Evolutionary conservation across 2,329 filamentous ascomycete genomes (phyloP).

Genomic region (Neofusicoccum sp.): DNA sequence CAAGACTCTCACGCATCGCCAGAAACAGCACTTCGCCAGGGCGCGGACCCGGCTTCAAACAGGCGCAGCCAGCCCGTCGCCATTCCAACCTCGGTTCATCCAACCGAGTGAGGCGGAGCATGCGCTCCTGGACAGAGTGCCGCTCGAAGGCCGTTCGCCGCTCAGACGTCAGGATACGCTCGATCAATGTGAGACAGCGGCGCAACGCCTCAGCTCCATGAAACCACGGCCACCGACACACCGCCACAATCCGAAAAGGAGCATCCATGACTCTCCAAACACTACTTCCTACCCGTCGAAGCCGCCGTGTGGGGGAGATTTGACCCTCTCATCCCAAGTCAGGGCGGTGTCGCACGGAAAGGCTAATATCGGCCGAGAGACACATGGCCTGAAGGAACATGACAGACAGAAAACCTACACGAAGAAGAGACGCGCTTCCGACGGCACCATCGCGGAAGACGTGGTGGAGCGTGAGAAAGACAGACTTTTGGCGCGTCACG

Average conservation of each 20-base stretch:
- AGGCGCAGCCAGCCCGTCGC: slow-evolving; percentile 20
- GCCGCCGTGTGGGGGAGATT: neutral
- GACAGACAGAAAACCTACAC: neutral
- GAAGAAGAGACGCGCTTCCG: neutral
- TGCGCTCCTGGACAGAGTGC: neutral
- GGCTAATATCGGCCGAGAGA: neutral
- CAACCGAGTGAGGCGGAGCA: slow-evolving; percentile 7
- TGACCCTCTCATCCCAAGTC: neutral
- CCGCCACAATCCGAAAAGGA: slow-evolving; percentile 1
- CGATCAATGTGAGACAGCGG: slow-evolving; percentile 8
- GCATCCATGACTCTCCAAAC: neutral
- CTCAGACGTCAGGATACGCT: neutral
- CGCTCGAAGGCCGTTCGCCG: neutral
- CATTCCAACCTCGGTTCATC: slow-evolving; percentile 33
- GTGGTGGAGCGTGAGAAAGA: slow-evolving; percentile 27
- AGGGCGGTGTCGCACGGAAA: neutral
- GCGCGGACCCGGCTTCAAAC: slow-evolving; percentile 36
- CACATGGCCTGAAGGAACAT: neutral
- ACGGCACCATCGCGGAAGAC: slow-evolving; percentile 23
- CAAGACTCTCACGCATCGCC: slow-evolving; percentile 39
- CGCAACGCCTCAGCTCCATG: neutral
- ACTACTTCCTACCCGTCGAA: neutral
- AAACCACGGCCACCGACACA: neutral
- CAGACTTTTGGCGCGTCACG: slow-evolving; percentile 33
- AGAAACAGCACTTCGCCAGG: slow-evolving; percentile 52